A percentile compares a stretch with the other conserved stretches of the same genome.
Evolutionary conservation across 352 stramenopile genomes (phyloP).

Genomic region (Globisporangium yorkense): DNA sequence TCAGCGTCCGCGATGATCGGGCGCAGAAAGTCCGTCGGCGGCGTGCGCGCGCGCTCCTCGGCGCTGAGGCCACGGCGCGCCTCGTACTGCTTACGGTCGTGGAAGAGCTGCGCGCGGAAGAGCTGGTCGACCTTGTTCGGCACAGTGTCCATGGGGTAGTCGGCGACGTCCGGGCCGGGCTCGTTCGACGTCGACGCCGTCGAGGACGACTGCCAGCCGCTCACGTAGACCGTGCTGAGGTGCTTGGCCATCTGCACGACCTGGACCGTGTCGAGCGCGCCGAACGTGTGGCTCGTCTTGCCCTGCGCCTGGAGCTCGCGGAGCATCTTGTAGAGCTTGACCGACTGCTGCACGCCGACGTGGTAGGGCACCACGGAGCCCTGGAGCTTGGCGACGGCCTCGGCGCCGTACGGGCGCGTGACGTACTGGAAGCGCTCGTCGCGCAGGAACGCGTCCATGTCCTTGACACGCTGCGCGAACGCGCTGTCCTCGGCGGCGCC

Average conservation of each 20-base stretch:
- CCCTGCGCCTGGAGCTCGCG: slow-evolving; percentile 69
- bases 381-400: slow-evolving; percentile 87
- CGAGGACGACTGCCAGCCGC: slow-evolving; percentile 96
- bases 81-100: slow-evolving; percentile 96
- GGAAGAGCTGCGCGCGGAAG: slow-evolving; percentile 95
- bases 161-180: slow-evolving; percentile 93
- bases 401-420: slow-evolving; percentile 67
- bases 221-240: slow-evolving; percentile 95
- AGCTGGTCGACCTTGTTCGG: slow-evolving; percentile 98
- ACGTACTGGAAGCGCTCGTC: slow-evolving; percentile 76
- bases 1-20: slow-evolving; percentile 98
- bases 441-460: slow-evolving; percentile 64
- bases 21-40: slow-evolving; percentile 93
- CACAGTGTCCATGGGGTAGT: slow-evolving; percentile 99
- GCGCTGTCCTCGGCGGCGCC: slow-evolving; percentile 51
- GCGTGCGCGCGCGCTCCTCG: slow-evolving; percentile 67
- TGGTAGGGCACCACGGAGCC: slow-evolving; percentile 51
- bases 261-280: slow-evolving; percentile 92
- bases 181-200: slow-evolving; percentile 95
- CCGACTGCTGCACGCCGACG: slow-evolving; percentile 46
- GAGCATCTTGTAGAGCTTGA: slow-evolving; percentile 87
- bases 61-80: slow-evolving; percentile 82
- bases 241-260: slow-evolving; percentile 94
- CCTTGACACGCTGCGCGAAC: slow-evolving; percentile 64
- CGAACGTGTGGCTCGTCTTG: slow-evolving; percentile 86